phyloP scores from a whole-genome alignment of 805 yeast species.

The Pichia nanzhaoensis region DNA sequence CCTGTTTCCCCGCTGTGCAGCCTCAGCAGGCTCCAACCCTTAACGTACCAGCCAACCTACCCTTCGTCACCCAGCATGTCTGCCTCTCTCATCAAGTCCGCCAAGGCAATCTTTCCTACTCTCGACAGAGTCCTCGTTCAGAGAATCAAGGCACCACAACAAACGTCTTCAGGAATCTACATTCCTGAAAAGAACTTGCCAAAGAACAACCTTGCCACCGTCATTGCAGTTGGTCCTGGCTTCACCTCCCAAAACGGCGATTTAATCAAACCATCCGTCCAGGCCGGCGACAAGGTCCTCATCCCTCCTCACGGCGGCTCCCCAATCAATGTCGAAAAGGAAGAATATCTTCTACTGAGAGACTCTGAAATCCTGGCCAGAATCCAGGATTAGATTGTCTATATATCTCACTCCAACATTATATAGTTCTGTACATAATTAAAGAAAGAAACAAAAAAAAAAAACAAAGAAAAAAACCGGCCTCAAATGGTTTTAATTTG shows the following conservation, averaged over 20 bases:
- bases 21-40: too few species aligned
- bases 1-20: too few species aligned
- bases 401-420: too few species aligned
- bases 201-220: conserved; percentile 87
- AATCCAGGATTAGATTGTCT: conserved; percentile 50
- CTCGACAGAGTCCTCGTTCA: conserved; percentile 95
- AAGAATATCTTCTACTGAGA: conserved; percentile 58
- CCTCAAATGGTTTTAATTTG: too few species aligned
- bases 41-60: too few species aligned
- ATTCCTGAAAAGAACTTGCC: conserved; percentile 95
- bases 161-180: conserved; percentile 88
- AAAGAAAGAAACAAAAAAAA: too few species aligned
- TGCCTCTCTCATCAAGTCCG: conserved; percentile 59
- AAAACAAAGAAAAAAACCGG: too few species aligned
- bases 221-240: conserved; percentile 95
- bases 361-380: conserved; percentile 94
- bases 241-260: conserved; percentile 69
- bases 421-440: too few species aligned
- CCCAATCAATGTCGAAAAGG: conserved; percentile 70
- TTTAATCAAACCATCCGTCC: conserved; percentile 64
- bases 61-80: neutral
- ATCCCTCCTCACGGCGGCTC: conserved; percentile 95
- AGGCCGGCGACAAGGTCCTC: conserved; percentile 88
- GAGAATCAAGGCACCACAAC: conserved; percentile 82
- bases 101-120: conserved; percentile 83